Conservation (phyloP, 129 eudicot genomes). For the Gnaphalium uliginosum region DNA sequence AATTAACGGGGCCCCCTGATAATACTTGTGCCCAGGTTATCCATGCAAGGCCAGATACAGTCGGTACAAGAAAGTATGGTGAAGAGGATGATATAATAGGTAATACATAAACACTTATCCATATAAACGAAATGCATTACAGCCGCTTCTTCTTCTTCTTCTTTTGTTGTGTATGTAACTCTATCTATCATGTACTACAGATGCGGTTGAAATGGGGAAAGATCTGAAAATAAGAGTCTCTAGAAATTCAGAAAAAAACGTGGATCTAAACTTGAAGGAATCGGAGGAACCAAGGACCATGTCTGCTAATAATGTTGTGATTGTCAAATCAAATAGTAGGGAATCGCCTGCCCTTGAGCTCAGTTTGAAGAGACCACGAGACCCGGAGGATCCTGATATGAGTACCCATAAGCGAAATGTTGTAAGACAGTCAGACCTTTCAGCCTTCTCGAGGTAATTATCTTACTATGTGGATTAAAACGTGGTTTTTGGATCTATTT, state of each 20-base stretch:
- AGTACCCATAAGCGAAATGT: conserved; percentile 44
- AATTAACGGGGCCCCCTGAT: conserved; percentile 49
- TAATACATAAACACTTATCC: conserved; percentile 16
- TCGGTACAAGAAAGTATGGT: conserved; percentile 32
- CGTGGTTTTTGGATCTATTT: not conserved
- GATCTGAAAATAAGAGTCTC: conserved; percentile 52
- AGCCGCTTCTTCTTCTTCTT: conserved; percentile 8
- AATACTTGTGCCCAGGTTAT: conserved; percentile 66
- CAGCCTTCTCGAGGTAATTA: conserved; percentile 67
- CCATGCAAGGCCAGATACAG: conserved; percentile 44
- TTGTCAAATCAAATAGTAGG: conserved; percentile 28
- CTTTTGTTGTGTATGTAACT: not conserved
- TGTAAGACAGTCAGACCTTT: conserved; percentile 54
- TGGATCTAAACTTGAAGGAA: conserved; percentile 33
- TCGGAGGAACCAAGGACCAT: conserved; percentile 31
- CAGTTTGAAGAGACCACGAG: conserved; percentile 52
- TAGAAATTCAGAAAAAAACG: conserved; percentile 30
- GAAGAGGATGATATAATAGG: conserved; percentile 43
- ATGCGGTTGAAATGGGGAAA: conserved; percentile 44
- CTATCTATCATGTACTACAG: conserved; percentile 24
- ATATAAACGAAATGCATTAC: not conserved
- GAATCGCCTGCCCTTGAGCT: conserved; percentile 56
- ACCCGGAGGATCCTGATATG: conserved; percentile 39
- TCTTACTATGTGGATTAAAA: not conserved
- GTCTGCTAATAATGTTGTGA: conserved; percentile 30